Evolutionary conservation across 306 rosid species (phyloP).

Genomic region (Cyamopsis tetragonoloba): DNA sequence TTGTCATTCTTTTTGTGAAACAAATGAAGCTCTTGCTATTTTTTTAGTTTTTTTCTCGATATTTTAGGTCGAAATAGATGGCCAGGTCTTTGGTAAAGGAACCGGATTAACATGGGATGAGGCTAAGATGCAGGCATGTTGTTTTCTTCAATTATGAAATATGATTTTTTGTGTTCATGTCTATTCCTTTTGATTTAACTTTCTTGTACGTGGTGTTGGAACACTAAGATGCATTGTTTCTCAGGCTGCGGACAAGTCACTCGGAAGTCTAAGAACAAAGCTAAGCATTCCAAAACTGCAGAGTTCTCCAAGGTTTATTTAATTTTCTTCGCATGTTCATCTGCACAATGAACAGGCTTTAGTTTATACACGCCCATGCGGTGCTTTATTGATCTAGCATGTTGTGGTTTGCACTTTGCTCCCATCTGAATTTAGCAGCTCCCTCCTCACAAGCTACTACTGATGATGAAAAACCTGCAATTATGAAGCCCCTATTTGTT

Average conservation of each 20-base stretch:
- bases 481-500: background rate
- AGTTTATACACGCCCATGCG: background rate
- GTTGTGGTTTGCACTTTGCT: background rate
- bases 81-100: conserved; percentile 63
- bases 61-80: conserved; percentile 71
- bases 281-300: conserved; percentile 37
- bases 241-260: conserved; percentile 75
- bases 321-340: background rate
- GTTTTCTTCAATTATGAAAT: background rate
- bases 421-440: background rate
- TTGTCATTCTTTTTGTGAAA: background rate
- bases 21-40: no score
- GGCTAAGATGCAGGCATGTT: conserved; percentile 58
- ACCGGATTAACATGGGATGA: conserved; percentile 73
- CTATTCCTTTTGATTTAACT: background rate
- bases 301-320: conserved; percentile 60
- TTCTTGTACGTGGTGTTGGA: background rate
- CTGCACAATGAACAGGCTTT: background rate
- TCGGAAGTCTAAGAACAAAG: conserved; percentile 53
- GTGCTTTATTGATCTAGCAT: background rate
- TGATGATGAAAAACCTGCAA: background rate
- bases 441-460: background rate
- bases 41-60: no score
- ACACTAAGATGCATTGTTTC: background rate
- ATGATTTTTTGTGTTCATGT: background rate